Conservation (phyloP, 2,329 filamentous ascomycete genomes). For the Penicillium sp. region DNA sequence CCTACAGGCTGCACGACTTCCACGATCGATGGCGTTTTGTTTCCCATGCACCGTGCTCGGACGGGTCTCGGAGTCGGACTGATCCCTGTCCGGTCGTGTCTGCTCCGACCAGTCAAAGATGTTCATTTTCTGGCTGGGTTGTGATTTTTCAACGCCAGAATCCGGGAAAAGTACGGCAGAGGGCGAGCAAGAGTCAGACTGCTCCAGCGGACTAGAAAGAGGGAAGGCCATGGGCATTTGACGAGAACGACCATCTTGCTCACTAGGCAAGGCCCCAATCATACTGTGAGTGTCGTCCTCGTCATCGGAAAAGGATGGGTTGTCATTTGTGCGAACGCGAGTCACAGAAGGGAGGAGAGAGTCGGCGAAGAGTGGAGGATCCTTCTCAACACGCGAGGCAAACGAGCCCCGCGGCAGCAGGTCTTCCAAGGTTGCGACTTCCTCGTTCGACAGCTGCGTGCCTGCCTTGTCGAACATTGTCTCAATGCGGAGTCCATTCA, state of each 20-base stretch:
- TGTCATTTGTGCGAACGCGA: constrained; percentile 20
- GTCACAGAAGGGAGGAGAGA: constrained; percentile 16
- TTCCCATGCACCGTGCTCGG: constrained; percentile 68
- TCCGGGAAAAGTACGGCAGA: constrained; percentile 5
- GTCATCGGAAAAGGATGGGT: constrained; percentile 29
- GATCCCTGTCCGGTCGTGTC: constrained; percentile 57
- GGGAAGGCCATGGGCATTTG: constrained; percentile 12
- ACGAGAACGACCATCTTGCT: constrained; percentile 17
- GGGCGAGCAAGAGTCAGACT: neutral
- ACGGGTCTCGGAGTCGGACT: constrained; percentile 57
- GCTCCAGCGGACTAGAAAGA: constrained; percentile 10
- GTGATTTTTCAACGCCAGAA: constrained; percentile 25
- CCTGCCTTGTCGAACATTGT: constrained; percentile 65
- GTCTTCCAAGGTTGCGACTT: constrained; percentile 52
- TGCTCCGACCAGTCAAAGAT: constrained; percentile 70
- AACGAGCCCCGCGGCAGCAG: constrained; percentile 54
- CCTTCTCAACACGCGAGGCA: constrained; percentile 30
- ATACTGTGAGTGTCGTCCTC: constrained; percentile 35
- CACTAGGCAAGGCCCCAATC: constrained; percentile 32
- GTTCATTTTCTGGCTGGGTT: constrained; percentile 53
- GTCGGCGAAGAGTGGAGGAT: constrained; percentile 23
- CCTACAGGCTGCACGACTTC: constrained; percentile 61
- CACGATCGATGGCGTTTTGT: constrained; percentile 59
- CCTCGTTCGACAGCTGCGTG: constrained; percentile 43
- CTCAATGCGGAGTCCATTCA: constrained; percentile 63